phyloP scores from a whole-genome alignment of 345 rosid species.

The Eucalyptus sp. region DNA sequence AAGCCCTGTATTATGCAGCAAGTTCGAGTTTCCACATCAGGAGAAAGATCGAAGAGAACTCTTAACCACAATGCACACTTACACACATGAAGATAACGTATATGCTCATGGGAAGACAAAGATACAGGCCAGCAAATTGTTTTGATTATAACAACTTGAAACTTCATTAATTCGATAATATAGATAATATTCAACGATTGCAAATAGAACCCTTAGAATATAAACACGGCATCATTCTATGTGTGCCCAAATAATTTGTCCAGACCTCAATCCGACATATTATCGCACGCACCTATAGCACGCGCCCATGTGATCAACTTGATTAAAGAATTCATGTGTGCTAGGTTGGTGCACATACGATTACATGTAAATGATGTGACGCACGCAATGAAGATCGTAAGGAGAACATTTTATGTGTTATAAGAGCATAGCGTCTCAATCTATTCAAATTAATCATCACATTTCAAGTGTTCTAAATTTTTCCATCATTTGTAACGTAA shows the following conservation, averaged over 20 bases:
- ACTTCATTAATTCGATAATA: background rate
- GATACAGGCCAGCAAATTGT: background rate
- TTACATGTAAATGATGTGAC: background rate
- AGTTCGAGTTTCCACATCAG: background rate
- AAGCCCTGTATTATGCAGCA: constrained; percentile 8
- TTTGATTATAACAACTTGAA: background rate
- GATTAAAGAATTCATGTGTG: background rate
- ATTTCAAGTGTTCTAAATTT: background rate
- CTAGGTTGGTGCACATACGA: background rate
- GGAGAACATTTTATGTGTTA: background rate
- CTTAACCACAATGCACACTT: background rate
- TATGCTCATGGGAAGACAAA: background rate
- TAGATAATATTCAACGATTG: background rate
- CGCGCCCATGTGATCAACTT: background rate
- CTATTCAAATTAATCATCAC: background rate
- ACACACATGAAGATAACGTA: background rate
- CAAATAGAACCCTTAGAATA: background rate
- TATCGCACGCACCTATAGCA: background rate
- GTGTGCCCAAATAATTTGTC: background rate
- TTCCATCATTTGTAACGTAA: background rate
- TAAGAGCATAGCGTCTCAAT: fast-evolving
- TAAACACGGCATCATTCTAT: background rate
- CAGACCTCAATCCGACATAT: fast-evolving
- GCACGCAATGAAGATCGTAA: fast-evolving
- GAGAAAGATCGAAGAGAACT: background rate